Conservation (phyloP, 441 rosid genomes). For the Mallotus japonicus region DNA sequence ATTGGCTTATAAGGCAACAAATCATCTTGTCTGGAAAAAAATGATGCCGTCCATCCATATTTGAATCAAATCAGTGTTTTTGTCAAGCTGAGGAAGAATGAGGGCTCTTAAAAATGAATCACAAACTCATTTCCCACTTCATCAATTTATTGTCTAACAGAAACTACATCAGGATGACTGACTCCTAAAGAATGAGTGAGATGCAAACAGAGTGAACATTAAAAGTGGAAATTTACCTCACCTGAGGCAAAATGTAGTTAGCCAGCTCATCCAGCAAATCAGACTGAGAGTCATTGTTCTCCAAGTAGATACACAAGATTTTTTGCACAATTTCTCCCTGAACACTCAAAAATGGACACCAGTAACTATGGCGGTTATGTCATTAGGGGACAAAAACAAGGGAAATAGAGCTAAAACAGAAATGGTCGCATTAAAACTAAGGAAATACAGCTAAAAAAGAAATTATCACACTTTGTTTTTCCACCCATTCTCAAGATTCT, state of each 20-base stretch:
- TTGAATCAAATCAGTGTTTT: background rate
- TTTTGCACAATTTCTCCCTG: conserved; percentile 78
- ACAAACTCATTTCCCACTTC: background rate
- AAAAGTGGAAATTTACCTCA: conserved; percentile 20
- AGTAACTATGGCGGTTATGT: conserved; percentile 6
- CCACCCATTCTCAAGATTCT: conserved; percentile 60
- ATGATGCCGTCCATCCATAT: background rate
- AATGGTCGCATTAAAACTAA: conserved; percentile 27
- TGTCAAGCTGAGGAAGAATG: background rate
- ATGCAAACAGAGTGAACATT: conserved; percentile 8
- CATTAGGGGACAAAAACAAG: background rate
- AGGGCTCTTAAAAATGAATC: conserved; percentile 2
- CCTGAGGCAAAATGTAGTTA: conserved; percentile 71
- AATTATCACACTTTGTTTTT: conserved; percentile 63
- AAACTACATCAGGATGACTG: background rate
- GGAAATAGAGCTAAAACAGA: conserved; percentile 9
- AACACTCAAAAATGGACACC: conserved; percentile 11
- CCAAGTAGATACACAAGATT: conserved; percentile 65
- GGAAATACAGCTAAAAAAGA: conserved; percentile 10
- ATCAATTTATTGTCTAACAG: background rate
- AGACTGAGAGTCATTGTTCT: conserved; percentile 53
- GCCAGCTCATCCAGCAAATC: conserved; percentile 72
- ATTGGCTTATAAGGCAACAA: conserved; percentile 7
- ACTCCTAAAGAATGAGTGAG: background rate
- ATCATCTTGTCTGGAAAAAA: background rate